A percentile compares a stretch with the other conserved stretches of the same genome.
Conservation (phyloP, 106 monocot genomes). For the Dendrobium nobile region DNA sequence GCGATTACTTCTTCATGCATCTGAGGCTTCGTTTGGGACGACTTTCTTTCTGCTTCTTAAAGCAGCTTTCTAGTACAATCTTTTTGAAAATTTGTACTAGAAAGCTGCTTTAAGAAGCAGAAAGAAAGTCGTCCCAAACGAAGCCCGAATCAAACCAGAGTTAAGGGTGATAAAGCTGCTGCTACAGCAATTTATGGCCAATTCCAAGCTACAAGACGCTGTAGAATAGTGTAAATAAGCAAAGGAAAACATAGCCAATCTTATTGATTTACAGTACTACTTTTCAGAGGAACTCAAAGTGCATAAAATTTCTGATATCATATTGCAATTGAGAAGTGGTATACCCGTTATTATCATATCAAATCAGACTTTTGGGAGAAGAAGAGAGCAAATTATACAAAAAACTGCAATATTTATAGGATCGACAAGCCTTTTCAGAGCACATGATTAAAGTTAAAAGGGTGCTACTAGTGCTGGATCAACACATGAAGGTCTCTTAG, state of each 20-base stretch:
- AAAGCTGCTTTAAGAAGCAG: too few species aligned
- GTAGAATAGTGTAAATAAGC: not conserved
- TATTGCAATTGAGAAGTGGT: too few species aligned
- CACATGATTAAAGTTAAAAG: not conserved
- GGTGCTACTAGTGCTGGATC: conserved; percentile 17
- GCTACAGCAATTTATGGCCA: conserved; percentile 1
- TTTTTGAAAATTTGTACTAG: too few species aligned
- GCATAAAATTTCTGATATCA: not conserved
- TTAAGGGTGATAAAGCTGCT: not conserved
- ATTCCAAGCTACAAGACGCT: not conserved
- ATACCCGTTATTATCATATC: not conserved
- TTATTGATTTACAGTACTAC: not conserved
- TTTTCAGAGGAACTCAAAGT: not conserved
- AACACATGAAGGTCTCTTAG: conserved; percentile 20
- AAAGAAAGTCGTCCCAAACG: too few species aligned
- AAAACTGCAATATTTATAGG: not conserved
- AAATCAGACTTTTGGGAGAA: not conserved
- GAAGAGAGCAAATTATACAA: not conserved
- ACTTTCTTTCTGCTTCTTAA: too few species aligned
- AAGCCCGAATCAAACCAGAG: too few species aligned
- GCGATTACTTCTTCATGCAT: too few species aligned
- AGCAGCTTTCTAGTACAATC: too few species aligned
- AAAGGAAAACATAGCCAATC: not conserved
- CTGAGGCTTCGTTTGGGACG: too few species aligned
- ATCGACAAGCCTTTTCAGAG: not conserved